Evolutionary conservation across 495 filamentous ascomycete genomes (phyloP), one percentile per base, ranked within the genome.

Genomic region (Aspergillus homomorphus): DNA sequence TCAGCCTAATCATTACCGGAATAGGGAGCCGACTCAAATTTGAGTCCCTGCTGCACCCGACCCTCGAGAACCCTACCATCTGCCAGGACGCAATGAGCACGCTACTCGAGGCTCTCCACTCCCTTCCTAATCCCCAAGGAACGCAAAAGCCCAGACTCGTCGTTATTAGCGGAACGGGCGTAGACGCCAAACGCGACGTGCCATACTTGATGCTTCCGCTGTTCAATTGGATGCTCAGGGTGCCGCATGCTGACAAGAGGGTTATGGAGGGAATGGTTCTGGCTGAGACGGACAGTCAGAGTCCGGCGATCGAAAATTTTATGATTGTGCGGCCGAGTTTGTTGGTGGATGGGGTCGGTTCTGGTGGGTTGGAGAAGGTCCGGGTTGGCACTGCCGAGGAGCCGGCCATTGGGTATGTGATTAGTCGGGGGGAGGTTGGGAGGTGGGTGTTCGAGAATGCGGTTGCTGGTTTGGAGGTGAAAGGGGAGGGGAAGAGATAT

Each of bases 241-340:
- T 70, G 9, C 78, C 84, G 42, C 82, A 84, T 57, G 72, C 58
- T 10, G 87, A 89, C 63, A 89, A 89, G 77, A 56, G 62, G 59
- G 68, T 70, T 4, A 86, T 87, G 84, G 85, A 89, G 62, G 62
- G 72, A 5, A 45, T 66, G 43, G 53, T 72, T 0, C 62, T 80
- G 6, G 61, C 69, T 6, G 66, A 73, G 33, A 70, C 69, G 49
- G 67, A 58, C 28, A 64, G 56, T 51, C 4, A 41, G 6, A 23
- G 44, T 15, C 15, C 2, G 4, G 56, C 56, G 8, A 62, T 74
- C 26, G 67, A 68, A 56, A 51, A 64, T 44, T 84, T 73, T 66
- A 73, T 80, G 15, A 66, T 87, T 33, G 65, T 87, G 15, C 69
- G 84, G 12, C 73, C 76, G 8, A 75, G 69, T 51, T 62, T 77